Evolutionary conservation across 805 yeast genomes (phyloP).

Genomic region (Hyphopichia homilentoma): DNA sequence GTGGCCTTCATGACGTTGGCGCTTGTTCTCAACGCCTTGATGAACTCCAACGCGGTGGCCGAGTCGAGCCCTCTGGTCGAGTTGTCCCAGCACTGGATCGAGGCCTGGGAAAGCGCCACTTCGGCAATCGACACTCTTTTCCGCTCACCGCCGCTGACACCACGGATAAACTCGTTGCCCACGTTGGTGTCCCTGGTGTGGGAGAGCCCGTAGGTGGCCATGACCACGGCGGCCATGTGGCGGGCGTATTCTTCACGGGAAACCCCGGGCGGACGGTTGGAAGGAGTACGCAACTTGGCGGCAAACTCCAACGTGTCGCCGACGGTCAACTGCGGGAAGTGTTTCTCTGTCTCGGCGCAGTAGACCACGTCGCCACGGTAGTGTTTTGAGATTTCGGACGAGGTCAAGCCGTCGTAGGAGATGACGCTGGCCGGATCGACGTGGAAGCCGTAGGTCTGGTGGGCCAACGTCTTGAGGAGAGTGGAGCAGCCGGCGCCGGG

Average conservation of each 20-base stretch:
- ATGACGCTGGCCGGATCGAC: constrained; percentile 44
- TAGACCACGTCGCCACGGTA: constrained; percentile 69
- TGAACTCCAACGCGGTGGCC: constrained; percentile 65
- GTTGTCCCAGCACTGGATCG: constrained; percentile 62
- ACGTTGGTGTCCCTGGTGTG: constrained; percentile 62
- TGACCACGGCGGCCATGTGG: constrained; percentile 49
- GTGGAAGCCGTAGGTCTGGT: constrained; percentile 58
- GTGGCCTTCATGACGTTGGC: constrained; percentile 54
- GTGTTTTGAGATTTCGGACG: constrained; percentile 45
- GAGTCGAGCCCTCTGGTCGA: constrained; percentile 71
- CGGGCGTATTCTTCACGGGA: constrained; percentile 50
- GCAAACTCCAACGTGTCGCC: constrained; percentile 63
- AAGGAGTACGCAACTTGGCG: constrained; percentile 58
- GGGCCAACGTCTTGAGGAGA: constrained; percentile 59
- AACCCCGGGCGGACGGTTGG: constrained; percentile 58
- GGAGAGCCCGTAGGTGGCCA: constrained; percentile 54
- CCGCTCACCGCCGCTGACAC: constrained; percentile 72
- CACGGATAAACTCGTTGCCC: constrained; percentile 64
- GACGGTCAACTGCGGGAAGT: constrained; percentile 66
- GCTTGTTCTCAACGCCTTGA: constrained; percentile 55
- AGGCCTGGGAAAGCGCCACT: constrained; percentile 51
- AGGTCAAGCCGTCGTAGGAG: constrained; percentile 53
- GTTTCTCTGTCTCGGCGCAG: constrained; percentile 65
- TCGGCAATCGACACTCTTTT: constrained; percentile 71
- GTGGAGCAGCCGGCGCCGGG: constrained; percentile 84